Conservation (phyloP, 345 rosid species). For the Punica granatum region DNA sequence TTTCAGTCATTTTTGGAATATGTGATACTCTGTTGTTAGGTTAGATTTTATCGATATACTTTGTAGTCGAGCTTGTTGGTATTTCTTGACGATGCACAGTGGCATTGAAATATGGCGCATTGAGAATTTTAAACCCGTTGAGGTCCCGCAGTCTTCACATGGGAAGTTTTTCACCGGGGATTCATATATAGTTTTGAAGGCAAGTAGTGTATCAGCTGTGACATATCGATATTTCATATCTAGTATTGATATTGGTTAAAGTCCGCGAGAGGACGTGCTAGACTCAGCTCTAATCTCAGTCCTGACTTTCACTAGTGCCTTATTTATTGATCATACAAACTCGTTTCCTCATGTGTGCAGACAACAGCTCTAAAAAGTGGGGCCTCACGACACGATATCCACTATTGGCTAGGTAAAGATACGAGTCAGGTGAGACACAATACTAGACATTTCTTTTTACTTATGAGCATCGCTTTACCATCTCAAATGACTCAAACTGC, state of each 20-base stretch:
- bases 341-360: slow-evolving; percentile 24
- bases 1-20: neutral
- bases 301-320: neutral
- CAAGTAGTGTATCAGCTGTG: slow-evolving; percentile 4
- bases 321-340: neutral
- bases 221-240: neutral
- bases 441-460: neutral
- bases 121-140: slow-evolving; percentile 74
- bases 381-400: slow-evolving; percentile 71
- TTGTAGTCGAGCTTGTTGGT: neutral
- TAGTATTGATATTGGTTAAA: neutral
- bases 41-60: neutral
- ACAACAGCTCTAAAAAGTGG: slow-evolving; percentile 69
- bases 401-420: slow-evolving; percentile 94
- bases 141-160: slow-evolving; percentile 47
- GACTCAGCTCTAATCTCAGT: neutral
- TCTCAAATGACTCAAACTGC: neutral
- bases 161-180: slow-evolving; percentile 96
- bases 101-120: slow-evolving; percentile 97
- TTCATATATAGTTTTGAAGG: slow-evolving; percentile 89
- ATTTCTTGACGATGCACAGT: slow-evolving; percentile 52
- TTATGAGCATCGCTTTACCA: neutral
- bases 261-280: neutral
- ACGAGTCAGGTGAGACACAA: slow-evolving; percentile 52
- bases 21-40: neutral